These are phyloP conservation scores for Epichloe baconii DNA, from an alignment of 2,329 filamentous ascomycete species.

Conservation along the genomic window DNA sequence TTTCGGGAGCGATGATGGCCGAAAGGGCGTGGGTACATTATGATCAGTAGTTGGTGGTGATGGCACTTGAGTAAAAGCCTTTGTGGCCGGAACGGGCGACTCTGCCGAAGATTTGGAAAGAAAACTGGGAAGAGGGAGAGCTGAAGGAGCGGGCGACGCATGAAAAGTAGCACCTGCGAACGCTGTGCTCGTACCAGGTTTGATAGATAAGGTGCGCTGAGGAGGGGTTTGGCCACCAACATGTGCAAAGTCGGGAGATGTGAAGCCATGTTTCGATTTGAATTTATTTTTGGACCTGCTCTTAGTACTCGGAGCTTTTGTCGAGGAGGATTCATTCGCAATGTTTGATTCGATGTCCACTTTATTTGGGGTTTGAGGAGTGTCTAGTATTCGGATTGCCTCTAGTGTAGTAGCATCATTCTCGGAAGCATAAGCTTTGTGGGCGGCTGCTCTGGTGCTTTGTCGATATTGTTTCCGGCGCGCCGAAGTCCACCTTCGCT, in stretches of 20 bases:
- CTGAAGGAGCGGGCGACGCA: conserved; percentile 81
- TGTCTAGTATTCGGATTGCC: conserved; percentile 20
- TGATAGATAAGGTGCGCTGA: conserved; percentile 27
- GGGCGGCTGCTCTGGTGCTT: conserved; percentile 26
- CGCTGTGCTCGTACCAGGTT: conserved; percentile 38
- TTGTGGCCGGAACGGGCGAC: conserved; percentile 32
- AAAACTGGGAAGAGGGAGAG: conserved; percentile 83
- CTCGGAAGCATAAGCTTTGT: conserved; percentile 47
- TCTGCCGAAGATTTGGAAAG: conserved; percentile 61
- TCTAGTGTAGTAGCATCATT: conserved; percentile 30
- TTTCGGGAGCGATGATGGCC: conserved; percentile 20
- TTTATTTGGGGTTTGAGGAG: conserved; percentile 36
- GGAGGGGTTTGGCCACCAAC: conserved; percentile 30
- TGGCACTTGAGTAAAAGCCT: conserved; percentile 24
- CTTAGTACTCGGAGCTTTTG: conserved; percentile 18
- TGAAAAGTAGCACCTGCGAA: conserved; percentile 95
- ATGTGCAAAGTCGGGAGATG: conserved; percentile 29
- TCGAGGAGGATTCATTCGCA: conserved; percentile 11
- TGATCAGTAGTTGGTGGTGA: conserved; percentile 41
- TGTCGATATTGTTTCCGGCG: conserved; percentile 27
- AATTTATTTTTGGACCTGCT: conserved; percentile 18
- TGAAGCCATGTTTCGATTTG: conserved; percentile 10
- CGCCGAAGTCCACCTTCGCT: conserved; percentile 17
- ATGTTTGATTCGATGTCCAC: conserved; percentile 22
- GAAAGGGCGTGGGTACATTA: conserved; percentile 33